These are phyloP conservation scores for Sesbania bispinosa DNA, from an alignment of 306 rosid species.

Conservation along the genomic window DNA sequence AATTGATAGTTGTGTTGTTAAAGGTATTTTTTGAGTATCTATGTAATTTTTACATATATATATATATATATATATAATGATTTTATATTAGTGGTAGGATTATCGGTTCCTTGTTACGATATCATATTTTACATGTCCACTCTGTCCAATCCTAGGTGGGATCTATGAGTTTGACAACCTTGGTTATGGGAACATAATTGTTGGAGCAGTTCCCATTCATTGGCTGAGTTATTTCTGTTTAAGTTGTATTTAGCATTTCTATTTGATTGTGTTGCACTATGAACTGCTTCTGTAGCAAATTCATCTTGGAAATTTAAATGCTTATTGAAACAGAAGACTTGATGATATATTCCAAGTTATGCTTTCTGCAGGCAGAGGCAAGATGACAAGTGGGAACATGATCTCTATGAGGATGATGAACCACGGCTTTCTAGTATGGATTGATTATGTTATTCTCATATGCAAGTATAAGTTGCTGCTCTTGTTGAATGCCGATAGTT, in stretches of 20 bases:
- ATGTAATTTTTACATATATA: too few relatives aligned
- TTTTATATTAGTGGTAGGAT: too few relatives aligned
- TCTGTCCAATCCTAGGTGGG: too few relatives aligned
- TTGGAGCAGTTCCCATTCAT: not conserved
- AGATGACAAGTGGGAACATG: conserved; percentile 87
- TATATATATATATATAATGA: too few relatives aligned
- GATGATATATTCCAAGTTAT: not conserved
- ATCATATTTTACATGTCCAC: too few relatives aligned
- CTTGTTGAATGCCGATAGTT: conserved; percentile 31
- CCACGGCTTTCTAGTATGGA: conserved; percentile 57
- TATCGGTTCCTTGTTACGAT: too few relatives aligned
- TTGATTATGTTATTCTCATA: conserved; percentile 24
- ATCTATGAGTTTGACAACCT: too few relatives aligned
- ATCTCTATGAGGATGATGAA: conserved; percentile 53
- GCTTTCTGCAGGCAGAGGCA: conserved; percentile 61
- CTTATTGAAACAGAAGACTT: not conserved
- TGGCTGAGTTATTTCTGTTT: not conserved
- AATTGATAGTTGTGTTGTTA: too few relatives aligned
- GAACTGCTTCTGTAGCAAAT: not conserved
- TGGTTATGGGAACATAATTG: not conserved
- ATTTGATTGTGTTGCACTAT: not conserved
- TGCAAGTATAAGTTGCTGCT: conserved; percentile 26
- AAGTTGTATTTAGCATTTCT: not conserved
- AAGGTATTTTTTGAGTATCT: too few relatives aligned
- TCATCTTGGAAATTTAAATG: not conserved